phyloP scores from a whole-genome alignment of 176 grass and related monocot genomes.

The bread wheat (Triticum aestivum) region DNA sequence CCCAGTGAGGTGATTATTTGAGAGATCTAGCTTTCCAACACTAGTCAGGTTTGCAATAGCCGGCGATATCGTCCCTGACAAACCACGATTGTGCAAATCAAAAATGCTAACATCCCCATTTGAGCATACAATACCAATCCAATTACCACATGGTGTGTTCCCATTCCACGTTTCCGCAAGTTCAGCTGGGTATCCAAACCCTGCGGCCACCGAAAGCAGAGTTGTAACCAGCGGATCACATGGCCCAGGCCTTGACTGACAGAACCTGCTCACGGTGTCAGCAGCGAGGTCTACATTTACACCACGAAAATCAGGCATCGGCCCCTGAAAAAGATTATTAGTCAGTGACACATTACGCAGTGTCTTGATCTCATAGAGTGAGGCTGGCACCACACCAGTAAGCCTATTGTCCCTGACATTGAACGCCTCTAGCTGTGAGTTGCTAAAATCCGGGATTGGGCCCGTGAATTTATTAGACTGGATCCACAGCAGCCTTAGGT shows the following conservation, averaged over 20 bases:
- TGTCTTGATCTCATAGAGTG: slow-evolving; percentile 30
- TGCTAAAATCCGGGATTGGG: slow-evolving; percentile 65
- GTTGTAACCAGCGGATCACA: slow-evolving; percentile 49
- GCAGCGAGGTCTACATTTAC: slow-evolving; percentile 32
- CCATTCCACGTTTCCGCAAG: slow-evolving; percentile 59
- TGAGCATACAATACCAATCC: slow-evolving; percentile 60
- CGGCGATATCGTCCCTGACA: slow-evolving; percentile 68
- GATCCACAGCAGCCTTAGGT: slow-evolving; percentile 54
- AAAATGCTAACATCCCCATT: slow-evolving; percentile 28
- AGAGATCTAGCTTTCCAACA: slow-evolving; percentile 53
- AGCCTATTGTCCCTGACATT: slow-evolving; percentile 78
- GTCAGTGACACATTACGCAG: slow-evolving; percentile 52
- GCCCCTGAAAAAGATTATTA: slow-evolving; percentile 84
- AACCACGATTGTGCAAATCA: slow-evolving; percentile 59
- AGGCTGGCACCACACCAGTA: slow-evolving; percentile 59
- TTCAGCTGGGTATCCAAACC: slow-evolving; percentile 68
- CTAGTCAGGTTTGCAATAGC: slow-evolving; percentile 62
- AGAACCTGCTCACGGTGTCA: slow-evolving; percentile 60
- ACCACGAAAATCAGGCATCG: slow-evolving; percentile 35
- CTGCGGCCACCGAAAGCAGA: slow-evolving; percentile 65
- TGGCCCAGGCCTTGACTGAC: slow-evolving; percentile 28
- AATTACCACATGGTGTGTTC: slow-evolving; percentile 54
- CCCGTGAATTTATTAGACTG: slow-evolving; percentile 81
- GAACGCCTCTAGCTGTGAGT: slow-evolving; percentile 52
- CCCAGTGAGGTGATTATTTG: slow-evolving; percentile 65